These are phyloP conservation scores for Cercospora brassicicola DNA, from an alignment of 2,329 filamentous ascomycete species.

Conservation along the genomic window DNA sequence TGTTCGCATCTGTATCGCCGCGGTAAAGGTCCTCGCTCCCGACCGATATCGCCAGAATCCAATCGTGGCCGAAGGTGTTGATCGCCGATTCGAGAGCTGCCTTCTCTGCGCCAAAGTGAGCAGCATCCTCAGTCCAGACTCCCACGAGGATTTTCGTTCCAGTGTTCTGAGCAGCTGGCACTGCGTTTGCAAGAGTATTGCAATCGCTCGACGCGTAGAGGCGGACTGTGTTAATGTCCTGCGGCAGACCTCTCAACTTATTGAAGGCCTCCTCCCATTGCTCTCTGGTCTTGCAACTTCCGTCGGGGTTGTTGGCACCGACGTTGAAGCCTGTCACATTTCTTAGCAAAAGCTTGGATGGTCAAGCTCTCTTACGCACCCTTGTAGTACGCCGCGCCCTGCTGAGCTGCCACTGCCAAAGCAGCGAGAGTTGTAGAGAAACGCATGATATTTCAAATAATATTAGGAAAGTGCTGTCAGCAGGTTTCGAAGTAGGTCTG, in stretches of 20 bases:
- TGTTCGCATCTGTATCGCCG: slow-evolving; percentile 44
- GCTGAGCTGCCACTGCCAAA: slow-evolving; percentile 38
- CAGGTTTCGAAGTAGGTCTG: neutral
- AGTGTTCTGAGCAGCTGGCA: slow-evolving; percentile 61
- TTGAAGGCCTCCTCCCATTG: slow-evolving; percentile 43
- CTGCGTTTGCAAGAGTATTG: slow-evolving; percentile 51
- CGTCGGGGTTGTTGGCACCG: slow-evolving; percentile 43
- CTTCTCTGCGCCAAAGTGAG: slow-evolving; percentile 61
- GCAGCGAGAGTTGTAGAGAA: slow-evolving; percentile 35
- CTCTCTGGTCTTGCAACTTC: slow-evolving; percentile 43
- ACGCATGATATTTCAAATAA: slow-evolving; percentile 27
- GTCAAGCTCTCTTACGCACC: neutral
- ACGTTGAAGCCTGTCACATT: slow-evolving; percentile 43
- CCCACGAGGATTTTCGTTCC: slow-evolving; percentile 64
- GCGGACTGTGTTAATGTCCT: slow-evolving; percentile 60
- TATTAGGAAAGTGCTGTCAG: neutral
- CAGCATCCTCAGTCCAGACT: slow-evolving; percentile 56
- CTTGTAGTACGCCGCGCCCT: slow-evolving; percentile 43
- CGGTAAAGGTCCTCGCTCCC: slow-evolving; percentile 70
- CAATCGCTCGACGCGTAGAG: slow-evolving; percentile 65
- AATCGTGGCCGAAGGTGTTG: slow-evolving; percentile 54
- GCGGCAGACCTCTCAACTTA: slow-evolving; percentile 47
- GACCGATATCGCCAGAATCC: slow-evolving; percentile 65
- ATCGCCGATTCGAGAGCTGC: slow-evolving; percentile 60
- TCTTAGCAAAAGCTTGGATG: neutral